A percentile compares a stretch with the other conserved stretches of the same genome.
These are phyloP conservation scores for Aspergillus proliferans DNA, from an alignment of 2,329 filamentous ascomycete genomes.

Conservation along the genomic window DNA sequence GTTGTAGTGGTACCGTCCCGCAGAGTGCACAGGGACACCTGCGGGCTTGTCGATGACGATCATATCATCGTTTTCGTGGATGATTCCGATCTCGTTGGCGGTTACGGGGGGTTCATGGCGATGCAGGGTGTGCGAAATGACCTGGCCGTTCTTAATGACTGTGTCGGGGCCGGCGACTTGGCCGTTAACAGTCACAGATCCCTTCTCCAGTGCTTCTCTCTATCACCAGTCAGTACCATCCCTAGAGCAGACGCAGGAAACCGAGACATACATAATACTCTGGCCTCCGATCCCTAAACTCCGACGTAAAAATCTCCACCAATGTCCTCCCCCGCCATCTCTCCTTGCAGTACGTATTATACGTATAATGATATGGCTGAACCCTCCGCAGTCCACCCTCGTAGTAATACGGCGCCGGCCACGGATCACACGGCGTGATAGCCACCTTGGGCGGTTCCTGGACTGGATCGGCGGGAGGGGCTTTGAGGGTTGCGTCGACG, in stretches of 20 bases:
- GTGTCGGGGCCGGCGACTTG: slow-evolving; percentile 62
- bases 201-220: slow-evolving; percentile 70
- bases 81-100: slow-evolving; percentile 67
- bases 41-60: slow-evolving; percentile 97
- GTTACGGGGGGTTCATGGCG: slow-evolving; percentile 93
- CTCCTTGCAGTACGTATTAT: slow-evolving; percentile 92
- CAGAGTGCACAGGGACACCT: slow-evolving; percentile 89
- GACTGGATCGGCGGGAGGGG: slow-evolving; percentile 20
- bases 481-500: slow-evolving; percentile 21
- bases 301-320: slow-evolving; percentile 80
- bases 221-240: slow-evolving; percentile 20
- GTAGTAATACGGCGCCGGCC: slow-evolving; percentile 70
- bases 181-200: slow-evolving; percentile 74
- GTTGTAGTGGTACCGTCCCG: slow-evolving; percentile 93
- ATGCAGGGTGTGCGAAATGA: slow-evolving; percentile 89
- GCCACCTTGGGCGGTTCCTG: slow-evolving; percentile 14
- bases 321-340: slow-evolving; percentile 79
- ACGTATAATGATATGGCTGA: slow-evolving; percentile 82
- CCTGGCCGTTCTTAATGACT: slow-evolving; percentile 76
- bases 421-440: slow-evolving; percentile 31
- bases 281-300: slow-evolving; percentile 80
- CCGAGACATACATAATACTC: slow-evolving; percentile 69
- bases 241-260: background rate
- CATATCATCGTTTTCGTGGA: slow-evolving; percentile 88
- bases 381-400: slow-evolving; percentile 79